Evolutionary conservation across 768 basidiomycete genomes (phyloP).

Genomic region (Suillus discolor): DNA sequence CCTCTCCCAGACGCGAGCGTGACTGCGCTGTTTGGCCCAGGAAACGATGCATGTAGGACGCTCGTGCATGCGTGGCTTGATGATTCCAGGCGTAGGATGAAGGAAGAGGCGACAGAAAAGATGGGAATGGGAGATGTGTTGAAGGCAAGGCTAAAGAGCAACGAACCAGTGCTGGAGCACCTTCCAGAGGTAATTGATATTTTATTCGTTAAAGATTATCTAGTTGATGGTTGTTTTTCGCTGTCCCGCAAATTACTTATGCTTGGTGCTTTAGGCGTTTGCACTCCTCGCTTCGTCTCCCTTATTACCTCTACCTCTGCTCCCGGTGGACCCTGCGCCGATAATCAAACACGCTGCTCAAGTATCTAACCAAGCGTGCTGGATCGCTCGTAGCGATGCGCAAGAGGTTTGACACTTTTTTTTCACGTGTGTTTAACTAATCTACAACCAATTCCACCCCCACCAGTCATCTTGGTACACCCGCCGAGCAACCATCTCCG

Average conservation of each 20-base stretch:
- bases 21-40: background rate
- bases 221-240: background rate
- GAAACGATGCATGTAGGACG: background rate
- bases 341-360: conserved; percentile 59
- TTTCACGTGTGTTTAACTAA: background rate
- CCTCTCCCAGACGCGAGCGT: background rate
- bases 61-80: conserved; percentile 20
- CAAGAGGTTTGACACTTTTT: conserved; percentile 49
- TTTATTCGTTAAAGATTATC: background rate
- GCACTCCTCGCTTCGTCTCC: conserved; percentile 63
- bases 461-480: conserved; percentile 73
- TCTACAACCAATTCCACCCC: background rate
- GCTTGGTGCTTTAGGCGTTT: conserved; percentile 55
- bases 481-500: conserved; percentile 62
- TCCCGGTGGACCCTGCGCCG: conserved; percentile 62
- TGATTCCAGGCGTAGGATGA: conserved; percentile 61
- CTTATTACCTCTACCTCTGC: conserved; percentile 20
- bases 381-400: conserved; percentile 52
- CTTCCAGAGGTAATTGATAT: conserved; percentile 60
- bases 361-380: conserved; percentile 75
- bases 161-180: conserved; percentile 64
- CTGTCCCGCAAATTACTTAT: background rate
- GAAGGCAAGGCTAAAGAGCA: conserved; percentile 57
- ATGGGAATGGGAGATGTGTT: conserved; percentile 54
- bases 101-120: conserved; percentile 13